Percentiles rank a stretch among this genome's conserved stretches.
Evolutionary conservation across 257 asterid species (phyloP).

Genomic region (Salvia splendens): DNA sequence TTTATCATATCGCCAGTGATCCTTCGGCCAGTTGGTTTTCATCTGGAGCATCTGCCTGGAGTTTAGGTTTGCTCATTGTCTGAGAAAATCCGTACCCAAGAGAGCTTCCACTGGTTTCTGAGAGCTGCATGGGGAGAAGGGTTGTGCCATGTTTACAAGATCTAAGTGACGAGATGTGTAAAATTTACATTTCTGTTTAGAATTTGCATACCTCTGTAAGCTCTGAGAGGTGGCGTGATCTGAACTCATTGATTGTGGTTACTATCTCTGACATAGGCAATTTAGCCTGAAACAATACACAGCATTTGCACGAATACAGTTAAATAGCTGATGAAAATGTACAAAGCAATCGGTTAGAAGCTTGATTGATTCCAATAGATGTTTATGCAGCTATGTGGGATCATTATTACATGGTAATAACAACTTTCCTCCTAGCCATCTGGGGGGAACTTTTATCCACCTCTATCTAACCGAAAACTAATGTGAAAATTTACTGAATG

Average conservation of each 20-base stretch:
- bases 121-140: slow-evolving; percentile 56
- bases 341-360: background rate
- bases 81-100: slow-evolving; percentile 91
- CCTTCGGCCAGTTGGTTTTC: slow-evolving; percentile 77
- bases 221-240: slow-evolving; percentile 98
- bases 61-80: slow-evolving; percentile 61
- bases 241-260: slow-evolving; percentile 87
- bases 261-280: slow-evolving; percentile 91
- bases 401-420: background rate
- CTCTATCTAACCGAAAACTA: background rate
- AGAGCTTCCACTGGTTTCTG: slow-evolving; percentile 83
- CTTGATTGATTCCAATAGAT: slow-evolving; percentile 15
- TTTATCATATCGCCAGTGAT: slow-evolving; percentile 55
- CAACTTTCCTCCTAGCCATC: background rate
- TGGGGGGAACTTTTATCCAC: slow-evolving; percentile 1
- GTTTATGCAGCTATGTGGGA: background rate
- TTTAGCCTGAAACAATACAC: slow-evolving; percentile 63
- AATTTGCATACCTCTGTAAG: slow-evolving; percentile 75
- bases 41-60: slow-evolving; percentile 62
- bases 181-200: slow-evolving; percentile 1
- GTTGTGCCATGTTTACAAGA: slow-evolving; percentile 1
- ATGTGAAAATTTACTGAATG: background rate
- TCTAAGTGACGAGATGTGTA: background rate
- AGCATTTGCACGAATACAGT: background rate
- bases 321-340: slow-evolving; percentile 7